A percentile compares a stretch with the other conserved stretches of the same genome.
These are phyloP conservation scores for Arabidopsis suecica DNA, from an alignment of 345 rosid species.

Conservation along the genomic window DNA sequence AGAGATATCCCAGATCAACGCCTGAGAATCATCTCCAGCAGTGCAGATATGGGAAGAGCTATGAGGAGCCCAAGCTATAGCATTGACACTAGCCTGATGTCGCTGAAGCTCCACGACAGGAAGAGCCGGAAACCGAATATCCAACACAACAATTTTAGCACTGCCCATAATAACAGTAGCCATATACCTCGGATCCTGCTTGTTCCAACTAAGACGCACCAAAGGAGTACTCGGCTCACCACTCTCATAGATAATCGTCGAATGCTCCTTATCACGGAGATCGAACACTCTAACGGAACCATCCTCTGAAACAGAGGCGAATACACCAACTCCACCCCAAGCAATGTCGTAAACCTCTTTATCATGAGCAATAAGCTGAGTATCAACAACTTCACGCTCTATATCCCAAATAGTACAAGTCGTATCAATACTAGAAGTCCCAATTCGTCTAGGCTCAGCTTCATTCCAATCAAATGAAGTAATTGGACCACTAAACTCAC, in stretches of 20 bases:
- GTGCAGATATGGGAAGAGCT: slow-evolving; percentile 92
- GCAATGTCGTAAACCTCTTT: slow-evolving; percentile 96
- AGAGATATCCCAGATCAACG: slow-evolving; percentile 88
- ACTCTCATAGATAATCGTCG: slow-evolving; percentile 90
- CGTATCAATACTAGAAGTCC: slow-evolving; percentile 89
- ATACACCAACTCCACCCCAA: slow-evolving; percentile 96
- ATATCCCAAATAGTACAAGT: slow-evolving; percentile 97
- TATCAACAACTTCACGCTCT: slow-evolving; percentile 81
- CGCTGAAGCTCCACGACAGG: slow-evolving; percentile 92
- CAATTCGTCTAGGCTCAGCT: slow-evolving; percentile 89
- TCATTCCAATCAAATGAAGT: slow-evolving; percentile 98
- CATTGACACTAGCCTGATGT: slow-evolving; percentile 85
- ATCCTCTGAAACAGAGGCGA: slow-evolving; percentile 86
- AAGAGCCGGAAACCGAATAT: slow-evolving; percentile 83
- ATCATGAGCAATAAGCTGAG: slow-evolving; percentile 92
- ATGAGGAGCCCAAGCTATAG: slow-evolving; percentile 94
- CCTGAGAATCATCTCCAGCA: slow-evolving; percentile 94
- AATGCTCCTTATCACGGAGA: slow-evolving; percentile 85
- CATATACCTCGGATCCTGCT: slow-evolving; percentile 95
- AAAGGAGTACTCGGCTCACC: slow-evolving; percentile 84
- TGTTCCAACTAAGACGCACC: slow-evolving; percentile 89
- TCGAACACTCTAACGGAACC: slow-evolving; percentile 91
- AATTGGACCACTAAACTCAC: slow-evolving; percentile 88
- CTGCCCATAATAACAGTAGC: slow-evolving; percentile 95
- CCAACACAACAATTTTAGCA: slow-evolving; percentile 79